Evolutionary conservation across 2,329 filamentous ascomycete genomes (phyloP).

Genomic region (Fusarium duplospermum): DNA sequence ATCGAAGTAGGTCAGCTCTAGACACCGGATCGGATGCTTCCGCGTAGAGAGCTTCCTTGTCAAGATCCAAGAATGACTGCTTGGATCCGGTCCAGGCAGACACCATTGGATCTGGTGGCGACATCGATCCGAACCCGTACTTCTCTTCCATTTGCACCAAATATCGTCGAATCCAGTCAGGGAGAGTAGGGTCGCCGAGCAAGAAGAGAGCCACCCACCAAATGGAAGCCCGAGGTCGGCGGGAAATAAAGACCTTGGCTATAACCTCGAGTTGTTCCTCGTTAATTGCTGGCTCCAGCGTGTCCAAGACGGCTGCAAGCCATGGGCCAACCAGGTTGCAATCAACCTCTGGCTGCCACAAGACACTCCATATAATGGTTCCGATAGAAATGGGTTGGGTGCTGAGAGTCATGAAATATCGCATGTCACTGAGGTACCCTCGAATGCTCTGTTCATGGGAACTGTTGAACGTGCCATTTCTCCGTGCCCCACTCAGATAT

Average conservation of each 20-base stretch:
- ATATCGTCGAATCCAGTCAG: neutral
- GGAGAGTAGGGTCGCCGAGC: neutral
- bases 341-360: slow-evolving; percentile 5
- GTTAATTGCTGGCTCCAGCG: neutral
- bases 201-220: slow-evolving; percentile 14
- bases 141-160: slow-evolving; percentile 1
- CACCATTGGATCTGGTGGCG: slow-evolving; percentile 2
- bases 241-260: neutral
- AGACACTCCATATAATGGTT: slow-evolving; percentile 7
- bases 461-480: neutral
- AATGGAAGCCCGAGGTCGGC: neutral
- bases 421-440: neutral
- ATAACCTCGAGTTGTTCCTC: neutral
- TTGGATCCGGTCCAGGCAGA: slow-evolving; percentile 8
- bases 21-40: neutral
- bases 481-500: neutral
- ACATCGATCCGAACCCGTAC: neutral
- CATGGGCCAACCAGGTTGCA: slow-evolving; percentile 7
- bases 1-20: neutral
- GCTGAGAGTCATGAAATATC: slow-evolving; percentile 18
- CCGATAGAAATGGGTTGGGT: neutral
- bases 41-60: neutral
- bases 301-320: slow-evolving; percentile 4
- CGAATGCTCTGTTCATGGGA: neutral
- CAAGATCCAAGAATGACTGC: slow-evolving; percentile 7